Conservation (phyloP, 2,329 filamentous ascomycete species). For the Ustulina deusta region DNA sequence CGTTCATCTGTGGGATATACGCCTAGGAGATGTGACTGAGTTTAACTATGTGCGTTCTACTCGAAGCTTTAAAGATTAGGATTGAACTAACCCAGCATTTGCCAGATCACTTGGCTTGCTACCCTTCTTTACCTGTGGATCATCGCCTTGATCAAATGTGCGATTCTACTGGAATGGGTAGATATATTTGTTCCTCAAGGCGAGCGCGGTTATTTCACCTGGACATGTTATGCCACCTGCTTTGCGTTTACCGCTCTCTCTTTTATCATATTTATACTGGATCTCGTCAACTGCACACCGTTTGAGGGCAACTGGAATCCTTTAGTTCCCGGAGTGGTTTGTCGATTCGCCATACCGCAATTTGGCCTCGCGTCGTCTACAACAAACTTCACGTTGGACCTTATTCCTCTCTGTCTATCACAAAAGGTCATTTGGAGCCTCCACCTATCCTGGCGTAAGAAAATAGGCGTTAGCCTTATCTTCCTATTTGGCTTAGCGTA, state of each 20-base stretch:
- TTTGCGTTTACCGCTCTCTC: constrained; percentile 19
- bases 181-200: constrained; percentile 29
- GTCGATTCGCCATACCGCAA: constrained; percentile 26
- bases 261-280: constrained; percentile 31
- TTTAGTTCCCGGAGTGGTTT: constrained; percentile 22
- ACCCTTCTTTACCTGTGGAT: constrained; percentile 27
- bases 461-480: constrained; percentile 33
- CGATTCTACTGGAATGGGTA: constrained; percentile 33
- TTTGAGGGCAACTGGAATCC: constrained; percentile 33
- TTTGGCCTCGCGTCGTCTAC: constrained; percentile 22
- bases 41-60: constrained; percentile 26
- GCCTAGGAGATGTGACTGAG: constrained; percentile 12
- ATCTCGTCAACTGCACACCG: constrained; percentile 33
- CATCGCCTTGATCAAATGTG: constrained; percentile 34
- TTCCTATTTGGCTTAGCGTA: constrained; percentile 34
- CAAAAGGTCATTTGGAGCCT: constrained; percentile 37
- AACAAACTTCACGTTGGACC: constrained; percentile 30
- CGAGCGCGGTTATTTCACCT: constrained; percentile 26
- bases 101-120: constrained; percentile 18
- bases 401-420: constrained; percentile 26
- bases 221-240: constrained; percentile 18
- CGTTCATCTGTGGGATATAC: constrained; percentile 33
- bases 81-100: background rate
- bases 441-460: constrained; percentile 21
- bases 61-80: background rate